phyloP scores from a whole-genome alignment of 495 filamentous ascomycete species.

The Penicillium silybi region DNA sequence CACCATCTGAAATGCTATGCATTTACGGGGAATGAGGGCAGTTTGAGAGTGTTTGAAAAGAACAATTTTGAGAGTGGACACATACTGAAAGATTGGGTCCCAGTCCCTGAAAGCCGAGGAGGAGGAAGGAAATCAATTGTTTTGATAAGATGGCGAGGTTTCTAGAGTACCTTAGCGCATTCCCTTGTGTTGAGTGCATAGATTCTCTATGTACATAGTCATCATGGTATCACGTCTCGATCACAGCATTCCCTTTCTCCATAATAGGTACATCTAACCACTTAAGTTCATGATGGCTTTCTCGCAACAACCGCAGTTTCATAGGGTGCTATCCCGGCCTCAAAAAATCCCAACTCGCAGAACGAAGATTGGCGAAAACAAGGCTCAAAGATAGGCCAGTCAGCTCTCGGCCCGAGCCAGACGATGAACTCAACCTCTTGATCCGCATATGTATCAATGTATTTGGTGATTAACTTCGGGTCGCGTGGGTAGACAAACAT shows the following conservation, averaged over 20 bases:
- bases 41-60: constrained; percentile 20
- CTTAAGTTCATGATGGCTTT: background rate
- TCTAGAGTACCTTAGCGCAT: background rate
- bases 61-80: constrained; percentile 18
- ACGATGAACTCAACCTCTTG: constrained; percentile 32
- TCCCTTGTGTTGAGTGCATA: too few relatives aligned
- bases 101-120: constrained; percentile 10
- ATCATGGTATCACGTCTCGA: background rate
- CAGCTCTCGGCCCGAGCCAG: constrained; percentile 49
- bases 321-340: constrained; percentile 30
- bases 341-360: constrained; percentile 19
- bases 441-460: constrained; percentile 31
- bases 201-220: background rate
- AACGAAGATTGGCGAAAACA: constrained; percentile 20
- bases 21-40: constrained; percentile 23
- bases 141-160: background rate
- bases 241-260: background rate
- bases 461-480: constrained; percentile 39
- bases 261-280: background rate
- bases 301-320: constrained; percentile 30
- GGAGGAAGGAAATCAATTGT: constrained; percentile 15
- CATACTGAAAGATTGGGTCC: constrained; percentile 16
- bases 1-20: constrained; percentile 10
- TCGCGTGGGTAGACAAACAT: constrained; percentile 57
- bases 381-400: constrained; percentile 43